A percentile compares a stretch with the other conserved stretches of the same genome.
phyloP scores from a whole-genome alignment of 1,284 basidiomycete genomes.

The Paramarasmius palmivorus region DNA sequence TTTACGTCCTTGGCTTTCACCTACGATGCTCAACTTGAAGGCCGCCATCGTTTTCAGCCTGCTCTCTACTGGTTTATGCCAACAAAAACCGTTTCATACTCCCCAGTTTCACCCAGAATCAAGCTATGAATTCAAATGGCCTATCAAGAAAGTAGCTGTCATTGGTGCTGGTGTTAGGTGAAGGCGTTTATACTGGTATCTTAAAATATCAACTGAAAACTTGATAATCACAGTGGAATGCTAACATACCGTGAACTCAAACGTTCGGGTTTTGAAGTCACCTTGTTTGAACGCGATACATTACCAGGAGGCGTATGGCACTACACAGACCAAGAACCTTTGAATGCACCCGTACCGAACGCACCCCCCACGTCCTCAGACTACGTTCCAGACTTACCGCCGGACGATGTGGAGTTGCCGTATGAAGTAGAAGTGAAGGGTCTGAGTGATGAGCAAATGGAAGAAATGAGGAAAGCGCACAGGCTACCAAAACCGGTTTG shows the following conservation, averaged over 20 bases:
- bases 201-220: neutral
- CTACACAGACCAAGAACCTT: slow-evolving; percentile 37
- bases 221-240: slow-evolving; percentile 27
- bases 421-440: slow-evolving; percentile 32
- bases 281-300: slow-evolving; percentile 43
- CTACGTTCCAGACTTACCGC: slow-evolving; percentile 38
- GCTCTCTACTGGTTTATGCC: neutral
- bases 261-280: slow-evolving; percentile 36
- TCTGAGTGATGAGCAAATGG: slow-evolving; percentile 16
- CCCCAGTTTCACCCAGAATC: neutral
- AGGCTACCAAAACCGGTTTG: slow-evolving; percentile 45
- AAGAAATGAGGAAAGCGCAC: slow-evolving; percentile 22
- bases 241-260: slow-evolving; percentile 35
- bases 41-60: too few relatives aligned
- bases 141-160: slow-evolving; percentile 36
- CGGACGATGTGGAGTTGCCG: slow-evolving; percentile 29
- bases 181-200: slow-evolving; percentile 5
- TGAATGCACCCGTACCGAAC: slow-evolving; percentile 40
- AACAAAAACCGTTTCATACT: neutral
- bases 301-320: slow-evolving; percentile 47
- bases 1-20: too few relatives aligned
- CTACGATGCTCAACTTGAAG: too few relatives aligned
- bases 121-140: slow-evolving; percentile 33
- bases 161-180: slow-evolving; percentile 40
- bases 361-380: slow-evolving; percentile 37